Evolutionary conservation across 495 filamentous ascomycete species (phyloP).

Genomic region (Lasiosphaeria miniovina): DNA sequence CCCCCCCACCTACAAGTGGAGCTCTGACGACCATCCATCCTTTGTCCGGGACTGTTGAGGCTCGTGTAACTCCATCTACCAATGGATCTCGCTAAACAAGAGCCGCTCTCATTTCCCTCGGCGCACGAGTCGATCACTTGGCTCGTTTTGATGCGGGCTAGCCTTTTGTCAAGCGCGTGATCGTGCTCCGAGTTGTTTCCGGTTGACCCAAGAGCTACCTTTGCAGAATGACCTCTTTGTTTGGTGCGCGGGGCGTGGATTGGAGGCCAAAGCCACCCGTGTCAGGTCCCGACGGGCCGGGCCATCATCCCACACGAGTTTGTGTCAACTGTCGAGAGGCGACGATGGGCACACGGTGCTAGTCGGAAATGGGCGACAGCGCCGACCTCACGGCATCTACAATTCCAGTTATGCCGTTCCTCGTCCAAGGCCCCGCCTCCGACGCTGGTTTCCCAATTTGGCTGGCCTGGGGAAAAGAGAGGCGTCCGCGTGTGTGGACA

Average conservation of each 20-base stretch:
- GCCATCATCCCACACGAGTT: background rate
- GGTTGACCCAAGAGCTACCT: background rate
- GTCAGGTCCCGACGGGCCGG: background rate
- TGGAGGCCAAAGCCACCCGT: background rate
- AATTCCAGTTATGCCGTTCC: slow-evolving; percentile 1
- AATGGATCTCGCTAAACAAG: slow-evolving; percentile 7
- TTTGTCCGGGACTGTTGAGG: background rate
- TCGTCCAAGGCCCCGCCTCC: background rate
- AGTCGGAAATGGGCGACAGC: slow-evolving; percentile 1
- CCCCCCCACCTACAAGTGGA: too few species aligned
- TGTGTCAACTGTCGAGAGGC: background rate
- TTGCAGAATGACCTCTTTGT: background rate
- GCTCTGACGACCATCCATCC: too few species aligned
- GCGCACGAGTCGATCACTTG: slow-evolving; percentile 1
- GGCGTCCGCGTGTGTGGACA: background rate
- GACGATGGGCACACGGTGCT: background rate
- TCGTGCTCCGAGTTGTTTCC: background rate
- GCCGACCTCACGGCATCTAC: background rate
- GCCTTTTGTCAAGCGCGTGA: background rate
- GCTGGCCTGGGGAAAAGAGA: background rate
- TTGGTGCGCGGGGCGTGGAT: too few species aligned
- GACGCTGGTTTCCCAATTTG: background rate
- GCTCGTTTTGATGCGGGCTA: background rate
- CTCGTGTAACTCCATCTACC: slow-evolving; percentile 14
- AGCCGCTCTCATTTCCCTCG: background rate